These are phyloP conservation scores for Cladosporium sp. DNA, from an alignment of 2,329 filamentous ascomycete species.

Conservation along the genomic window DNA sequence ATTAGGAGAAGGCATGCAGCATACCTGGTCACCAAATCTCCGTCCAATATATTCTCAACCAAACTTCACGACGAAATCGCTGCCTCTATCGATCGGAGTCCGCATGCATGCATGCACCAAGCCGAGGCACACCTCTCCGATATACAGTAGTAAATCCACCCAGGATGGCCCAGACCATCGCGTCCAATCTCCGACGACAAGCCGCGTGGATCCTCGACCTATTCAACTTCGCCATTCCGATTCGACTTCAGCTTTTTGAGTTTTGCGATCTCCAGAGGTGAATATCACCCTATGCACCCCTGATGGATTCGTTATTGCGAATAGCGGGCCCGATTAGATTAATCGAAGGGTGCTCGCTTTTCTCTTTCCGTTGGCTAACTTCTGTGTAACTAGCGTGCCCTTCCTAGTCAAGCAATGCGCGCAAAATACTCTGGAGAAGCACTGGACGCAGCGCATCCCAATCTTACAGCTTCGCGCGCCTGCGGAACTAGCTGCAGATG, in stretches of 20 bases:
- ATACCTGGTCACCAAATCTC: too few species aligned
- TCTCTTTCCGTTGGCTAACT: too few species aligned
- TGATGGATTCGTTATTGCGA: too few species aligned
- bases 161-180: background rate
- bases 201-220: conserved; percentile 9
- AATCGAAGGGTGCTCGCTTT: too few species aligned
- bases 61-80: too few species aligned
- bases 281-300: background rate
- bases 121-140: background rate
- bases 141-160: too few species aligned
- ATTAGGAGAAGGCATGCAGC: background rate
- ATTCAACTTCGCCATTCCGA: conserved; percentile 23
- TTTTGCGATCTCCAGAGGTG: conserved; percentile 22
- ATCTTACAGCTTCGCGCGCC: conserved; percentile 55
- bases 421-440: conserved; percentile 60
- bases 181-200: background rate
- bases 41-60: too few species aligned
- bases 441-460: conserved; percentile 60
- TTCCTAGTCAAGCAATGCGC: conserved; percentile 60
- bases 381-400: conserved; percentile 54
- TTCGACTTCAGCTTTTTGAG: conserved; percentile 31
- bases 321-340: too few species aligned
- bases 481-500: conserved; percentile 56
- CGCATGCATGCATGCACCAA: background rate
- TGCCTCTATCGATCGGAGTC: background rate